Evolutionary conservation across 352 stramenopile species (phyloP).

Genomic region (Phytophthora capsici): DNA sequence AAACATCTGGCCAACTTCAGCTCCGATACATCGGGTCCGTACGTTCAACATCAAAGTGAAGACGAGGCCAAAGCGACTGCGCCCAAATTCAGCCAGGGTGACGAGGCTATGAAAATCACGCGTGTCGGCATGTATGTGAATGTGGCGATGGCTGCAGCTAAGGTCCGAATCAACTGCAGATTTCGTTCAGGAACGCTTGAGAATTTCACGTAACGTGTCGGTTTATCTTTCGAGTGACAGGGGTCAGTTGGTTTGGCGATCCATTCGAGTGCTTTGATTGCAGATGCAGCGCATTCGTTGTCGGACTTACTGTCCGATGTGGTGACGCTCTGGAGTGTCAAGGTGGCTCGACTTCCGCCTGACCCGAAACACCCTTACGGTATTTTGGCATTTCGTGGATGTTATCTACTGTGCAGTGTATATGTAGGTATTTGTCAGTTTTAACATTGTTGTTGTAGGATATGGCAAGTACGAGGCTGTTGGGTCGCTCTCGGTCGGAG

Average conservation of each 20-base stretch:
- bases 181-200: conserved; percentile 8
- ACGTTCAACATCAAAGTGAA: conserved; percentile 7
- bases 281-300: conserved; percentile 96
- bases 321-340: conserved; percentile 95
- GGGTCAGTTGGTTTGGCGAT: conserved; percentile 76
- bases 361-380: conserved; percentile 93
- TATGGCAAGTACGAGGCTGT: conserved; percentile 93
- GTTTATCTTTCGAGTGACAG: conserved; percentile 23
- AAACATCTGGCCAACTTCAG: conserved; percentile 32
- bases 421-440: neutral
- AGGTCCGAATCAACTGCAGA: conserved; percentile 51
- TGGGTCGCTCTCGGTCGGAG: conserved; percentile 85
- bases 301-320: conserved; percentile 97
- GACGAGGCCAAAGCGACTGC: neutral
- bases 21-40: conserved; percentile 12
- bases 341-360: conserved; percentile 91
- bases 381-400: conserved; percentile 17
- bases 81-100: conserved; percentile 36
- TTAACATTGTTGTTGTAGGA: conserved; percentile 32
- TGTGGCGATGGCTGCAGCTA: conserved; percentile 89
- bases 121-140: conserved; percentile 94
- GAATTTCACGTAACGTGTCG: conserved; percentile 4
- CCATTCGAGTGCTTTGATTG: conserved; percentile 93
- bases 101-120: conserved; percentile 89
- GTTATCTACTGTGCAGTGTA: neutral